Base-by-base conservation (phyloP, 1,284 basidiomycete genomes). In the Sanguinoderma infundibulare region DNA sequence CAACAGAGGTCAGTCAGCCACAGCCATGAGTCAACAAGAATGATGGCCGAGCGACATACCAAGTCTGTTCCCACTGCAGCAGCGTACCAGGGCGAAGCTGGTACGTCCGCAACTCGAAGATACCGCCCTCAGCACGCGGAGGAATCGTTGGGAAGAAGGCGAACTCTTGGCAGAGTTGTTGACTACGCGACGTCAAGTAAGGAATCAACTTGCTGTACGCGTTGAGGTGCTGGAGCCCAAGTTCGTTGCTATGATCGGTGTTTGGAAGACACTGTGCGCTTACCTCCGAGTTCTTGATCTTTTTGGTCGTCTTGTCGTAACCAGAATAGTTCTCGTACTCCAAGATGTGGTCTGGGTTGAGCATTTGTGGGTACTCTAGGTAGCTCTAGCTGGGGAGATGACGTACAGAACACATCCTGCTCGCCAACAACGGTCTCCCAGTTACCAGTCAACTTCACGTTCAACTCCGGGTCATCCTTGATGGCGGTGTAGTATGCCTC, bases 91-190 rank as follows among this genome's bases (percentile, higher is more conserved):
- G 93, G 67, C 87, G 86, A 59, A 93, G 75, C 71, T 91, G 87
- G 77, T 98, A 98, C 47, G 86, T 89, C 67, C 96, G 84, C 72
- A 98, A 79, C 77, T 98, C 96, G 73, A 96, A 98, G 53, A 98
- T 82, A 7, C 96, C 96, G 17, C 96, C 95, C 71, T 91, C 85
- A 22, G 87, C 82, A 68, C 85, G 91, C 2, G 95, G 94, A 32
- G 95, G 94, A 15, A 91, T 86, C 3, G 94, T 94, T 2, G 95
- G 94, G 74, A 95, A 89, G 79, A 98, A 96, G 1, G 93, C 93
- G 77, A 98, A 98, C 75, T 98, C 96, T 73, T 95, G 94, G 67
- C 89, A 88, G 55, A 97, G 82, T 70, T 96, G 94, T 24, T 84
- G 83, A 50, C 87, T 83, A 55, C 94, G 87, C 5, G 86, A 88